Evolutionary conservation across 164 flowering plant genomes (phyloP), one percentile per base, ranked within the genome.

Genomic region (Echeveria elegans): DNA sequence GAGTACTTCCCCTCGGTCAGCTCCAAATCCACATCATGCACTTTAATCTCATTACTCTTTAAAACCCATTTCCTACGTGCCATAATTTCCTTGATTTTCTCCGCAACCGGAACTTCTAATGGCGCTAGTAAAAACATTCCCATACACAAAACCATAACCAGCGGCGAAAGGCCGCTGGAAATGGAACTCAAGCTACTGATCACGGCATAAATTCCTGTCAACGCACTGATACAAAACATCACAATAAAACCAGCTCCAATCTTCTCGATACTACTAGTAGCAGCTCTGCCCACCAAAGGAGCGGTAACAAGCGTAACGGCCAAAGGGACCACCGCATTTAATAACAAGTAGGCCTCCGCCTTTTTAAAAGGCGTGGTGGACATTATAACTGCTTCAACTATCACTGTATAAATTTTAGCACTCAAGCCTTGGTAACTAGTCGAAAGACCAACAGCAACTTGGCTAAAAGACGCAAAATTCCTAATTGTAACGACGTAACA

Each of bases 401-500:
- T 29, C 19, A 74, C 78, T 0, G 88, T 82, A 68, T 83, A 90
- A 40, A 94, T 68, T 66, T 85, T 83, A 0, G 96, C 90, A 23
- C 89, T 89, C 6, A 94, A 70, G 14, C 96, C 96, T 6, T 72
- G 70, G 66, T 91, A 94, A 68, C 96, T 88, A 0, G 91, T 82
- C 0, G 96, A 76, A 32, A 94, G 16, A 0, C 96, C 98, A 5
- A 85, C 84, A 0, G 90, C 90, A 8, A 81, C 76, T 41, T 86
- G 88, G 6, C 85, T 79, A 63, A 75, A 53, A 0, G 74, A 66
- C 0, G 88, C 82, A 71, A 94, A 94, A 73, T 86, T 91, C 8
- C 63, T 64, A 0, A 89, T 82, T 19, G 77, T 65, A 1, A 79
- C 78, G 0, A 79, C 45, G 65, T 91, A 89, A 50, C 89, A 84